Evolutionary conservation across 2,329 filamentous ascomycete species (phyloP), one percentile per base, ranked within the genome.

Genomic region (Paradendryphiella salina): DNA sequence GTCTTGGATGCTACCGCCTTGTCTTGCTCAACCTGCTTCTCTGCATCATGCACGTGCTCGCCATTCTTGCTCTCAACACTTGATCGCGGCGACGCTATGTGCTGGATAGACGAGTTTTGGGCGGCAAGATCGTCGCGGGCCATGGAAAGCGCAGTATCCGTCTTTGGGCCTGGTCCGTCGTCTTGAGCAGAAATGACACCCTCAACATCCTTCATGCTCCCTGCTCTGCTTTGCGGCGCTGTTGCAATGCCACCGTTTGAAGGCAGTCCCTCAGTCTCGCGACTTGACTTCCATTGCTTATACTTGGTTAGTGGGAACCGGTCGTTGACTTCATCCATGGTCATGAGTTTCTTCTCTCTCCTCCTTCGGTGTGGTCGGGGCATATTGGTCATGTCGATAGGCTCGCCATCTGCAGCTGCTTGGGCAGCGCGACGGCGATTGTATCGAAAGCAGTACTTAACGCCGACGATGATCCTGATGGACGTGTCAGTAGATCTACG

Each of bases 391-490:
- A 99, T 79, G 56, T 91, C 91, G 67, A 99, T 95, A 13, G 88
- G 89, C 57, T 96, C 92, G 54, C 76, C 76, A 61, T 92, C 89
- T 59, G 89, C 78, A 76, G 82, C 77, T 64, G 90, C 85, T 66
- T 90, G 77, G 54, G 87, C 85, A 43, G 94, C 87, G 70, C 95
- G 95, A 52, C 94, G 87, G 63, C 94, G 92, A 75, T 97, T 97
- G 75, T 99, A 97, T 64, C 94, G 84, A 76, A 99, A 99, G 77
- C 94, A 99, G 75, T 99, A 99, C 77, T 99, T 99, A 55, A 99
- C 94, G 63, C 94, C 94, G 54, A 99, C 94, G 65, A 99, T 99
- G 67, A 99, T 99, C 94, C 94, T 99, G 54, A 50, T 14, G 17
- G 23, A 20, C 9, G 43, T 51, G 59, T 73, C 62, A 73, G 62